A percentile compares a stretch with the other conserved stretches of the same genome.
Conservation (phyloP, 2,329 filamentous ascomycete genomes). For the Botrytis medusae region DNA sequence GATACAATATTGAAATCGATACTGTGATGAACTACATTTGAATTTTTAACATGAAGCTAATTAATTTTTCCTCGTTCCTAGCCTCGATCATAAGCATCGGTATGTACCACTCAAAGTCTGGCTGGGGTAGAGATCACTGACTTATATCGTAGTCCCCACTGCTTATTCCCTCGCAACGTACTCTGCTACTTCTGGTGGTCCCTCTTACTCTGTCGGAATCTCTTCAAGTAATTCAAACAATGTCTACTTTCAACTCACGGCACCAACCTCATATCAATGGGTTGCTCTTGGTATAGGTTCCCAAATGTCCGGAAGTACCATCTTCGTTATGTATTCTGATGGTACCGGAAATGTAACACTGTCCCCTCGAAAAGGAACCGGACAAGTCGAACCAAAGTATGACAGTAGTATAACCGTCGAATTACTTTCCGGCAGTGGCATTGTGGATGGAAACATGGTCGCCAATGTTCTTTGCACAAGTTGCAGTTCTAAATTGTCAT, state of each 20-base stretch:
- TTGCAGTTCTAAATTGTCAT: slow-evolving; percentile 18
- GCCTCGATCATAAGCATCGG: slow-evolving; percentile 7
- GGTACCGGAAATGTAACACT: slow-evolving; percentile 54
- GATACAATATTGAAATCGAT: not conserved
- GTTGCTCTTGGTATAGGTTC: slow-evolving; percentile 57
- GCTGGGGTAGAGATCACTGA: not conserved
- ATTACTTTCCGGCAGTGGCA: slow-evolving; percentile 51
- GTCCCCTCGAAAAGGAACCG: slow-evolving; percentile 49
- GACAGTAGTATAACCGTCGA: slow-evolving; percentile 45
- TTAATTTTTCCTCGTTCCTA: not conserved
- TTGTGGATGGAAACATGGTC: slow-evolving; percentile 52
- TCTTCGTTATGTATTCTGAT: slow-evolving; percentile 59
- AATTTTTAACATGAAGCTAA: slow-evolving; percentile 9
- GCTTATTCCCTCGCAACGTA: slow-evolving; percentile 30
- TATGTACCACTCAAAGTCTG: not conserved
- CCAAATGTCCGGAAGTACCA: slow-evolving; percentile 55
- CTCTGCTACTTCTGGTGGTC: slow-evolving; percentile 24
- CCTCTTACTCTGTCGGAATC: slow-evolving; percentile 33
- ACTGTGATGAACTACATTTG: not conserved
- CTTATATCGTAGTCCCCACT: slow-evolving; percentile 22
- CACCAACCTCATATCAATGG: slow-evolving; percentile 54
- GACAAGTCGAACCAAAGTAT: slow-evolving; percentile 47
- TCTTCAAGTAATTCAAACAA: slow-evolving; percentile 43
- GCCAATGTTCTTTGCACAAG: slow-evolving; percentile 55
- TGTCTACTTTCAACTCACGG: slow-evolving; percentile 58